Conservation (phyloP, 805 yeast species). For the Blastobotrys mokoenaii region DNA sequence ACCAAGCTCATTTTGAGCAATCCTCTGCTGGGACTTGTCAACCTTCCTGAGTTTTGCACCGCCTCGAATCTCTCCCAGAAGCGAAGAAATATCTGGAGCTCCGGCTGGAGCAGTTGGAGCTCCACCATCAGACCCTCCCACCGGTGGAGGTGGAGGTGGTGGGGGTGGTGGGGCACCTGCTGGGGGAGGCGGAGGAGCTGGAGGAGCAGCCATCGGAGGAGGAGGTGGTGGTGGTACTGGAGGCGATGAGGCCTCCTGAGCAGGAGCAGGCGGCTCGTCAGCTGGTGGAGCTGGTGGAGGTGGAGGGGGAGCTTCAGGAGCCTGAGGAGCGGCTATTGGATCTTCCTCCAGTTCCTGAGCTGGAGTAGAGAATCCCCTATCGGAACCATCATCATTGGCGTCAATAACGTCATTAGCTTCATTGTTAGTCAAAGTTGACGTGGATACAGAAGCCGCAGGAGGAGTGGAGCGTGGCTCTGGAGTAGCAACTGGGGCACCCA, state of each 20-base stretch:
- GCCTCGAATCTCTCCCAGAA: conserved; percentile 29
- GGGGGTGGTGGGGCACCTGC: conserved; percentile 39
- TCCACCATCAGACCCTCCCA: conserved; percentile 30
- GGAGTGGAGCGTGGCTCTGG: conserved; percentile 5
- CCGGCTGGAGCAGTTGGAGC: conserved; percentile 27
- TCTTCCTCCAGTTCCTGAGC: neutral
- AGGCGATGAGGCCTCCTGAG: conserved; percentile 32
- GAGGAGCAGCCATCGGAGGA: conserved; percentile 24
- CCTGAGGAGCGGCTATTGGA: conserved; percentile 2
- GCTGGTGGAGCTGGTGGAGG: conserved; percentile 23
- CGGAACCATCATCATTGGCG: neutral
- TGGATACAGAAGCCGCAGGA: conserved; percentile 1
- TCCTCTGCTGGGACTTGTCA: conserved; percentile 22
- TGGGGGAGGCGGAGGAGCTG: conserved; percentile 28
- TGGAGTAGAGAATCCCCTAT: conserved; percentile 1
- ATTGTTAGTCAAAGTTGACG: no score
- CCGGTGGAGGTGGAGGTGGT: conserved; percentile 30
- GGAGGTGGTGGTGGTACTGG: conserved; percentile 30
- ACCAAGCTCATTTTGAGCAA: conserved; percentile 20
- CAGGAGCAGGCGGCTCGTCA: conserved; percentile 25
- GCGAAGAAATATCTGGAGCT: conserved; percentile 23
- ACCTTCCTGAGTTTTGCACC: conserved; percentile 27
- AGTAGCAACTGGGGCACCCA: conserved; percentile 22
- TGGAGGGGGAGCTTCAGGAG: conserved; percentile 11
- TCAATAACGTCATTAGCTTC: neutral